Base-by-base conservation (phyloP, 2,329 filamentous ascomycete species). In the Phialophora chinensis region DNA sequence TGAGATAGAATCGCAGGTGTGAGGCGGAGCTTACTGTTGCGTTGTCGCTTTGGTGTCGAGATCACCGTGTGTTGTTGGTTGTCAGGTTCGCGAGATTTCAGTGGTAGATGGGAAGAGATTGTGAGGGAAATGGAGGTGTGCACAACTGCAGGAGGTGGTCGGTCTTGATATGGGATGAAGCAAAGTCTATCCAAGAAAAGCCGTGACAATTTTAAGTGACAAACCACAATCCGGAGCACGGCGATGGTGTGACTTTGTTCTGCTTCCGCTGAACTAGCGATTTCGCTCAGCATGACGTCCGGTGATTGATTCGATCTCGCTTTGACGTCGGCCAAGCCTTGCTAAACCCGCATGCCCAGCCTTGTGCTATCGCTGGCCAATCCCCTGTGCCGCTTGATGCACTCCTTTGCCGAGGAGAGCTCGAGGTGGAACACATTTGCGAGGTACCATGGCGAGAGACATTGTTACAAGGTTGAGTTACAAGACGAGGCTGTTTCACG, bases 361-460 rank as follows among this genome's bases (percentile, higher is more conserved):
- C 64, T 63, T 55, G 49, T 55, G 47, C 56, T 66, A 66, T 66
- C 64, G 57, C 49, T 65, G 63, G 38, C 52, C 64, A 62, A 53
- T 66, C 56, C 11, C 53, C 27, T 23, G n/a, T 35, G 29, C 33
- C 38, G 29, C 23, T 65, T 53, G n/a, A 44, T 8, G 47, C 47
- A 20, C 17, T 38, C 20, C 29, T 60, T 35, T 35, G 31, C 50
- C 8, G 38, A 44, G 35, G 35, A 4, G 38, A 44, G 17, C 38
- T 8, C 38, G 17, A 44, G 38, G 5, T 8, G 12, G 6, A 42
- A 44, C 38, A 20, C 4, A 44, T 7, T n/a, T n/a, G 38, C 17
- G 33, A 35, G 33, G 10, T 35, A 31, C 17, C 5, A 42, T 17
- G 38, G 38, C 38, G 1, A n/a, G 14, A n/a, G 38, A 44, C 38